Percentiles rank a stretch among this genome's conserved stretches.
Evolutionary conservation across 2,329 filamentous ascomycete genomes (phyloP).

Genomic region (Colletotrichum shisoi): DNA sequence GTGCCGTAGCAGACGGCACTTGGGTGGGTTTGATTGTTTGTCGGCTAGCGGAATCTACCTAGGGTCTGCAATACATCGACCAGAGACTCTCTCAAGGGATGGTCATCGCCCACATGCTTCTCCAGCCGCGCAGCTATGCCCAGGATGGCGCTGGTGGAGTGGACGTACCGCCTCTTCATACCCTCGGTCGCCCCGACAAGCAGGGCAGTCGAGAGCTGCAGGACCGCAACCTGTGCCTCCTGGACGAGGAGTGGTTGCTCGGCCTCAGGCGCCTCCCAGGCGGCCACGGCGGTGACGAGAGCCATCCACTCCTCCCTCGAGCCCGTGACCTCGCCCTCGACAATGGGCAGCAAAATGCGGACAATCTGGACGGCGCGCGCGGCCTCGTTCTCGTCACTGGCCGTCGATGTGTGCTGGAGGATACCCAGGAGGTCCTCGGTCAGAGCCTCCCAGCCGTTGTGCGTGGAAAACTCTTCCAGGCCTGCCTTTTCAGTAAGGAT

Average conservation of each 20-base stretch:
- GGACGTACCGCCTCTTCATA: slow-evolving; percentile 59
- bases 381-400: slow-evolving; percentile 48
- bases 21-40: no score
- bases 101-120: slow-evolving; percentile 44
- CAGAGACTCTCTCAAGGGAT: slow-evolving; percentile 53
- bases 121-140: slow-evolving; percentile 58
- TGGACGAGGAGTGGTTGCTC: slow-evolving; percentile 44
- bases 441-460: slow-evolving; percentile 64
- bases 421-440: slow-evolving; percentile 59
- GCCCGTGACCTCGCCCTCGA: slow-evolving; percentile 56
- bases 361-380: slow-evolving; percentile 64
- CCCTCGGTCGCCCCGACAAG: slow-evolving; percentile 57
- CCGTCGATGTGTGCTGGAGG: slow-evolving; percentile 48
- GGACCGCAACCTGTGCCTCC: slow-evolving; percentile 62
- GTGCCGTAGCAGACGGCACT: not conserved
- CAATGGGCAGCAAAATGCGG: slow-evolving; percentile 61
- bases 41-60: slow-evolving; percentile 38
- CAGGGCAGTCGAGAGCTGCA: slow-evolving; percentile 65
- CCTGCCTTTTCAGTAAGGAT: slow-evolving; percentile 59
- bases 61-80: slow-evolving; percentile 55
- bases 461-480: slow-evolving; percentile 56
- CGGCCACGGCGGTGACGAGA: slow-evolving; percentile 60
- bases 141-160: slow-evolving; percentile 60
- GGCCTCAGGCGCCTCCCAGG: slow-evolving; percentile 53
- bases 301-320: slow-evolving; percentile 66